Percentiles rank a stretch among this genome's conserved stretches.
Evolutionary conservation across 1,284 basidiomycete species (phyloP).

Genomic region (Trametes polyzona): DNA sequence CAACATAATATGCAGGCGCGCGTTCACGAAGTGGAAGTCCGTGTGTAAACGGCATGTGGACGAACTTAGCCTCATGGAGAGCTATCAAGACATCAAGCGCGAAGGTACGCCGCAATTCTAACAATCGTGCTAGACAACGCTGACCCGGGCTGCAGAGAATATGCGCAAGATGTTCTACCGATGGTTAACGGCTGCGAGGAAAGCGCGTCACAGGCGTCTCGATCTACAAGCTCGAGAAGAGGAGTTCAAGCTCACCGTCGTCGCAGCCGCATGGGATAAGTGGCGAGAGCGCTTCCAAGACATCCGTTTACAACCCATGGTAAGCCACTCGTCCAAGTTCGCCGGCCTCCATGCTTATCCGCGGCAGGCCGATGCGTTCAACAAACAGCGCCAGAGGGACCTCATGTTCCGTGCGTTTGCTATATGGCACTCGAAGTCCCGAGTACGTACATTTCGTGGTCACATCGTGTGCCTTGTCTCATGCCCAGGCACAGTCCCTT

Average conservation of each 20-base stretch:
- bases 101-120: conserved; percentile 53
- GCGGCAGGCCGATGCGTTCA: conserved; percentile 62
- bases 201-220: conserved; percentile 58
- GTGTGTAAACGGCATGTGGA: conserved; percentile 65
- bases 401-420: conserved; percentile 67
- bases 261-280: conserved; percentile 68
- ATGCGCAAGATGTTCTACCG: conserved; percentile 69
- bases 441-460: conserved; percentile 44
- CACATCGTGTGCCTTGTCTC: conserved; percentile 19
- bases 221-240: conserved; percentile 64
- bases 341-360: conserved; percentile 6
- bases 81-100: conserved; percentile 74
- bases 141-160: conserved; percentile 51
- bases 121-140: not conserved
- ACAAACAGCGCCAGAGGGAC: conserved; percentile 60
- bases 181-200: conserved; percentile 66
- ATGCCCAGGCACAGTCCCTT: conserved; percentile 53
- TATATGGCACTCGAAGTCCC: conserved; percentile 74
- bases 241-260: conserved; percentile 54
- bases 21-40: conserved; percentile 71
- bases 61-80: conserved; percentile 76
- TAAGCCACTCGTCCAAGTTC: conserved; percentile 37
- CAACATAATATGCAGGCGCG: conserved; percentile 20
- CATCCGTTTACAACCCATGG: conserved; percentile 64
- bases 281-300: conserved; percentile 75